These are phyloP conservation scores for Lablab purpureus DNA, from an alignment of 306 rosid genomes.

Conservation along the genomic window DNA sequence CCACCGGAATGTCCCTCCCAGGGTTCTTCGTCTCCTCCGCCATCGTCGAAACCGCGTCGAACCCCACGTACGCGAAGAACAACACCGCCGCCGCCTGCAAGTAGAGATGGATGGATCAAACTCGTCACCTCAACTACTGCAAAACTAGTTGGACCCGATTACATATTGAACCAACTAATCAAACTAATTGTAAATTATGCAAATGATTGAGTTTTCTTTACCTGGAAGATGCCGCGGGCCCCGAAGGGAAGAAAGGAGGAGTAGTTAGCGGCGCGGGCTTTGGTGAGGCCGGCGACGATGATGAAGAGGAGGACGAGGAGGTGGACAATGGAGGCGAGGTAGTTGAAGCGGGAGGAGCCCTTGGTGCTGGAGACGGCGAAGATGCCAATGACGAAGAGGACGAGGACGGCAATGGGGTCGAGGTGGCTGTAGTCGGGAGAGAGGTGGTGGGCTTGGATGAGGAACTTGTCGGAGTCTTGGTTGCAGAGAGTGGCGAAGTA, in stretches of 20 bases:
- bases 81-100: conserved; percentile 58
- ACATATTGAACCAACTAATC: too few species aligned
- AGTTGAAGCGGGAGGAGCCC: conserved; percentile 74
- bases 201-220: too few species aligned
- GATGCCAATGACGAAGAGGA: conserved; percentile 41
- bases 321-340: conserved; percentile 69
- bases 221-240: conserved; percentile 58
- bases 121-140: too few species aligned
- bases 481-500: conserved; percentile 86
- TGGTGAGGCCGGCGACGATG: conserved; percentile 66
- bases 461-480: conserved; percentile 60
- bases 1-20: conserved; percentile 70
- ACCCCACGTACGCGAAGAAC: conserved; percentile 79
- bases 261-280: conserved; percentile 60
- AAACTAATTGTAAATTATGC: too few species aligned
- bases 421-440: conserved; percentile 45
- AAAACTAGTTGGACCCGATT: too few species aligned
- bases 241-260: conserved; percentile 49
- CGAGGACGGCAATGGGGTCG: conserved; percentile 65
- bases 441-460: conserved; percentile 49
- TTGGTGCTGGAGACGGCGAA: conserved; percentile 68
- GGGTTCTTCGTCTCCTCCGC: conserved; percentile 86
- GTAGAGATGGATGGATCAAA: too few species aligned
- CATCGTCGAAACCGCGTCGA: conserved; percentile 75
- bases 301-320: conserved; percentile 63